A percentile compares a stretch with the other conserved stretches of the same genome.
phyloP scores from a whole-genome alignment of 1,284 basidiomycete genomes.

The Anthracocystis walkeri region DNA sequence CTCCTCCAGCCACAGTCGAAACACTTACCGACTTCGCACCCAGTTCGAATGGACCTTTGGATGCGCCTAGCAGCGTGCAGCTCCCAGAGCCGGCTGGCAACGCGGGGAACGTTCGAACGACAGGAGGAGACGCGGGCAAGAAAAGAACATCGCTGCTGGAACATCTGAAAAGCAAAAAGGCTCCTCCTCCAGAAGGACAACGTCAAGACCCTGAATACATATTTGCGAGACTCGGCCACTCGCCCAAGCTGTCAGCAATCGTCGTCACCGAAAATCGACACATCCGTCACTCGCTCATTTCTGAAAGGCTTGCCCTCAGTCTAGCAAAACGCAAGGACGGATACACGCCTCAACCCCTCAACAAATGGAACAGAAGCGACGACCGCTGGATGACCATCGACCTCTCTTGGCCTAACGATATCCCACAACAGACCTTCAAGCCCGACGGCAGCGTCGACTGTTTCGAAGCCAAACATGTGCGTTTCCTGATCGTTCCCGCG shows the following conservation, averaged over 20 bases:
- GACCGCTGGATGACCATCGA: conserved; percentile 7
- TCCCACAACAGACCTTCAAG: not conserved
- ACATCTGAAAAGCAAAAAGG: not conserved
- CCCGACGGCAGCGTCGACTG: not conserved
- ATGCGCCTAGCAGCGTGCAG: no score
- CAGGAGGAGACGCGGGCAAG: not conserved
- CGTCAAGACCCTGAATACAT: conserved; percentile 3
- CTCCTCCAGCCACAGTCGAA: not conserved
- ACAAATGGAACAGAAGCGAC: not conserved
- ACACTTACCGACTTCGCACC: no score
- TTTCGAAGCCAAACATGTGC: conserved; percentile 2
- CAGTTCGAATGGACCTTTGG: no score
- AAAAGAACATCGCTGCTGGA: not conserved
- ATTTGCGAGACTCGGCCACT: conserved; percentile 15
- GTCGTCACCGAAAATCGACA: conserved; percentile 12
- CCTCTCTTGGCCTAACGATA: conserved; percentile 6
- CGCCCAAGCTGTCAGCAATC: not conserved
- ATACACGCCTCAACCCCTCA: no score
- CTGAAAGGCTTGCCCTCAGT: conserved; percentile 5
- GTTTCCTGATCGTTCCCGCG: conserved; percentile 7
- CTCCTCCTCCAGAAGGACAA: not conserved
- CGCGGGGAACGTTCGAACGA: not conserved
- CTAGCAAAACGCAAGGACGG: not conserved
- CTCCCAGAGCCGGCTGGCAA: no score
- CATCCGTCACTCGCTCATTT: conserved; percentile 17